A percentile compares a stretch with the other conserved stretches of the same genome.
These are phyloP conservation scores for Cutaneotrichosporon spelunceum DNA, from an alignment of 1,284 basidiomycete species.

Conservation along the genomic window DNA sequence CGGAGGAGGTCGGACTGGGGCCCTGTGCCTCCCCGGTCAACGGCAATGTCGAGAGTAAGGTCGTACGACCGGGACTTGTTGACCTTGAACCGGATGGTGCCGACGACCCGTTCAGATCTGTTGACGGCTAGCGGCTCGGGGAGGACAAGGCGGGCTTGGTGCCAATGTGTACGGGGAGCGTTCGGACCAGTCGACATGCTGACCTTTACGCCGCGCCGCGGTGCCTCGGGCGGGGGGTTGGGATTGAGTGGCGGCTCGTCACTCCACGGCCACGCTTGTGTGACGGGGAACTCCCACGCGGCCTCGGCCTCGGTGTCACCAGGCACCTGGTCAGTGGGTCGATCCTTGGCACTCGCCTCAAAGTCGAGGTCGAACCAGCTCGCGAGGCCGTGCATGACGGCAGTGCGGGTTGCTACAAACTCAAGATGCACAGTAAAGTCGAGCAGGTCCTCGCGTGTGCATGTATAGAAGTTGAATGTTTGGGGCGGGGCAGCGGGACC, in stretches of 20 bases:
- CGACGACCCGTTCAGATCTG: slow-evolving; percentile 43
- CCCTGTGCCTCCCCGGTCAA: slow-evolving; percentile 32
- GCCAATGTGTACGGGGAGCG: slow-evolving; percentile 49
- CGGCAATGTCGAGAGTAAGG: slow-evolving; percentile 40
- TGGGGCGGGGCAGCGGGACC: slow-evolving; percentile 40
- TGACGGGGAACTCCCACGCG: slow-evolving; percentile 39
- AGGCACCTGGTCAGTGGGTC: slow-evolving; percentile 13
- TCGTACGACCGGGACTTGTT: slow-evolving; percentile 50
- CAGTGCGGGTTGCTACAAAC: slow-evolving; percentile 46
- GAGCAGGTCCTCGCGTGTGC: slow-evolving; percentile 43
- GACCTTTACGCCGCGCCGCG: slow-evolving; percentile 41
- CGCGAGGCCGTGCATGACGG: slow-evolving; percentile 50
- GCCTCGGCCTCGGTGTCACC: slow-evolving; percentile 15
- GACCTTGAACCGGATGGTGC: slow-evolving; percentile 39
- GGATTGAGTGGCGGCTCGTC: slow-evolving; percentile 47
- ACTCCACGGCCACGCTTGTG: slow-evolving; percentile 37
- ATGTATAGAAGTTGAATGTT: slow-evolving; percentile 50
- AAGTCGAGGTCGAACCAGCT: slow-evolving; percentile 52
- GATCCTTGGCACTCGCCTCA: slow-evolving; percentile 23
- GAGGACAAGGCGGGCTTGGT: slow-evolving; percentile 46
- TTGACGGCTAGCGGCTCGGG: slow-evolving; percentile 53
- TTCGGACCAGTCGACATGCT: slow-evolving; percentile 47
- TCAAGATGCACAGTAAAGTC: slow-evolving; percentile 47
- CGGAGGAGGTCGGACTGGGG: slow-evolving; percentile 34
- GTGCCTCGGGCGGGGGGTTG: slow-evolving; percentile 39